These are phyloP conservation scores for Lenwebbia sp. DNA, from an alignment of 345 rosid genomes.

Conservation along the genomic window DNA sequence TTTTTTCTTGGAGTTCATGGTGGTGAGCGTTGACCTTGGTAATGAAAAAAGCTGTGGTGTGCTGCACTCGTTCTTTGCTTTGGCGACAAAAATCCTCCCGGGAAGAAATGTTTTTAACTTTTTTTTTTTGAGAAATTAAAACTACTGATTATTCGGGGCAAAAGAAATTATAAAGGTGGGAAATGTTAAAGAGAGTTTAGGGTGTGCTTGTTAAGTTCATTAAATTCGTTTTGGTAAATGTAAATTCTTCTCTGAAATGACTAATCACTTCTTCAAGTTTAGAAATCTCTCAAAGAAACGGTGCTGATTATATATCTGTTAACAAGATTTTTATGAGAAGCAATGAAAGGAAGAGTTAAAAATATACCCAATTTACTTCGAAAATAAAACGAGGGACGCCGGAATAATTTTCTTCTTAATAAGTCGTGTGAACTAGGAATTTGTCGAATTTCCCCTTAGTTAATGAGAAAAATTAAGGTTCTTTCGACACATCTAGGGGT, in stretches of 20 bases:
- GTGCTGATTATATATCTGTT: not conserved
- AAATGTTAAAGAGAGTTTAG: not conserved
- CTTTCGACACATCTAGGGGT: not conserved
- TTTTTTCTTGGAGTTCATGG: not conserved
- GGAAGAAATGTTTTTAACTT: not conserved
- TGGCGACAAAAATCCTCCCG: not conserved
- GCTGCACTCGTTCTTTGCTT: not conserved
- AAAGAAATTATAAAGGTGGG: not conserved
- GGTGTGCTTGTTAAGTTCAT: not conserved
- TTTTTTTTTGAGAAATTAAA: not conserved
- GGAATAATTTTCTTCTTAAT: not conserved
- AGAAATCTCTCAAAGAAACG: not conserved
- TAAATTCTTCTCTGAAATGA: not conserved
- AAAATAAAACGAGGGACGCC: not conserved
- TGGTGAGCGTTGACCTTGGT: not conserved
- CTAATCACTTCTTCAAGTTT: not conserved
- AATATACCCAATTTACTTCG: not conserved
- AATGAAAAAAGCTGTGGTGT: not conserved
- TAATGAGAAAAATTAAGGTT: not conserved
- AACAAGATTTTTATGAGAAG: not conserved
- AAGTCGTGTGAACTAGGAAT: not conserved
- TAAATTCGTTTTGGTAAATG: not conserved
- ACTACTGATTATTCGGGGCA: not conserved
- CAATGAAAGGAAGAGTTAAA: not conserved
- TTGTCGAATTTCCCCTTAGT: not conserved